These are phyloP conservation scores for Penicillium goetzii DNA, from an alignment of 495 filamentous ascomycete species.

Conservation along the genomic window DNA sequence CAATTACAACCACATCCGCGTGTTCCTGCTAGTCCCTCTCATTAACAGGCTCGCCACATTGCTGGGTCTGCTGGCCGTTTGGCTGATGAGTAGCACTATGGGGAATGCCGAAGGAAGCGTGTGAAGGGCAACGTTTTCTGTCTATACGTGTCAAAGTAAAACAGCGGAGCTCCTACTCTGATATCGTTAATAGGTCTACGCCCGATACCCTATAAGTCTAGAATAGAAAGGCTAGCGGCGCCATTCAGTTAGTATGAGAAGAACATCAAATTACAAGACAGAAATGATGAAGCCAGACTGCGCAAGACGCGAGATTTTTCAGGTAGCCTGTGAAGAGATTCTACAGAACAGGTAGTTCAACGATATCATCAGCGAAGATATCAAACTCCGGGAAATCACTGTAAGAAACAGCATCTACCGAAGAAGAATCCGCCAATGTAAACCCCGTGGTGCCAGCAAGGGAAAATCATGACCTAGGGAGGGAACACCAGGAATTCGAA, in stretches of 20 bases:
- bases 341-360: slow-evolving; percentile 23
- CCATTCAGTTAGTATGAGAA: background rate
- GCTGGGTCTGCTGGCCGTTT: too few relatives aligned
- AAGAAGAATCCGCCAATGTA: slow-evolving; percentile 15
- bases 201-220: too few relatives aligned
- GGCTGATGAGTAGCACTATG: too few relatives aligned
- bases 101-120: too few relatives aligned
- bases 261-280: background rate
- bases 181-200: too few relatives aligned
- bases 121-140: too few relatives aligned
- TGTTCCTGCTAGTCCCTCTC: too few relatives aligned
- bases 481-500: slow-evolving; percentile 20
- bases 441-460: slow-evolving; percentile 21
- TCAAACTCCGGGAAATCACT: background rate
- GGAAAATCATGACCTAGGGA: slow-evolving; percentile 9
- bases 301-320: slow-evolving; percentile 25
- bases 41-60: too few relatives aligned
- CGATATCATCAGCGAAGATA: background rate
- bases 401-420: background rate
- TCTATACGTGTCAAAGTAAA: too few relatives aligned
- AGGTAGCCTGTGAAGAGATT: slow-evolving; percentile 27
- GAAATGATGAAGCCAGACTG: background rate
- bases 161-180: too few relatives aligned
- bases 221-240: too few relatives aligned
- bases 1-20: too few relatives aligned